Evolutionary conservation across 208 protist genomes (phyloP), one percentile per base, ranked within the genome.

Genomic region (Leishmania tarentolae): DNA sequence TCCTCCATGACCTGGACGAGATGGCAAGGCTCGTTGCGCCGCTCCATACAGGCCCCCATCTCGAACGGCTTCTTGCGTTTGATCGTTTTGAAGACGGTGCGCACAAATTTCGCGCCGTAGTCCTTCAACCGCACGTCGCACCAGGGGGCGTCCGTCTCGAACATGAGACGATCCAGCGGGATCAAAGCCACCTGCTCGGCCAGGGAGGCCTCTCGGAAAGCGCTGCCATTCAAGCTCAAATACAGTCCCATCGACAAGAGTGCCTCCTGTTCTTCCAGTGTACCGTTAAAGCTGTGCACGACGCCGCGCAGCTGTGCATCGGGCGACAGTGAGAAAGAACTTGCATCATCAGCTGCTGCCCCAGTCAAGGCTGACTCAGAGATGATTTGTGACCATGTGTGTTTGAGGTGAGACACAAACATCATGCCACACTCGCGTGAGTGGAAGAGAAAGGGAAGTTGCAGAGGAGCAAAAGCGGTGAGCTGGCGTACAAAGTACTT

Each of bases 131-230:
- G 91, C 9, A 99, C 93, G 84, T 98, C 96, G 82, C 98, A 99
- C 93, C 95, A 99, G n/a, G 97, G 97, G 31, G 96, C 94, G 83
- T 99, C 97, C 1, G 98, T 99, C 82, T 99, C 97, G 15, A 99
- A 84, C 88, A 99, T 87, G 11, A 99, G 69, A 5, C 93, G 84
- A 46, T 96, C 83, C 11, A 93, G 78, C 31, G 97, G 97, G 66
- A 99, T 94, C 28, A 79, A 73, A 56, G 86, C 63, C 8, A 97
- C 87, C 46, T 98, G 95, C 19, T 84, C 80, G 19, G 98, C 86
- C 61, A 94, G 80, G 24, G 91, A 87, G 70, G 89, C 84, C 63
- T 95, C 92, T 52, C 98, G 94, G 75, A 99, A 97, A 7, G 95
- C 98, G 76, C 93, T 98, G 28, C 93, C 94, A 80, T 98, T 98